Conservation (phyloP, 2,329 filamentous ascomycete species). For the Penicillium sp. region DNA sequence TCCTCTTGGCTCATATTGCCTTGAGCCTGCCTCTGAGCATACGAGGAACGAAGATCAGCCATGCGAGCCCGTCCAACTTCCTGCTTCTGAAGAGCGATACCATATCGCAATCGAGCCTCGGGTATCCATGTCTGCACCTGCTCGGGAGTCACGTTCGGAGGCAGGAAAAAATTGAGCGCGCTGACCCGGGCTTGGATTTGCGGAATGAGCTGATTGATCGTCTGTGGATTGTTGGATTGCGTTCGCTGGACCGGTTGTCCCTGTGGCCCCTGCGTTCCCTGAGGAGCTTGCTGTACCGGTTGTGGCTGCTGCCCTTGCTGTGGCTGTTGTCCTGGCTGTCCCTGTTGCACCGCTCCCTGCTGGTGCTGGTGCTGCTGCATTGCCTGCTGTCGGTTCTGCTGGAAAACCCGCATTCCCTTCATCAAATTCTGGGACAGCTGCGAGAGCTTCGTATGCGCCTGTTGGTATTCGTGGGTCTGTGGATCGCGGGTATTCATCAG, state of each 20-base stretch:
- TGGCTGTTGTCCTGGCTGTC: constrained; percentile 14
- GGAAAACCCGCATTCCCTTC: constrained; percentile 50
- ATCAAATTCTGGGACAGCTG: constrained; percentile 53
- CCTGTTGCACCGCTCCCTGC: constrained; percentile 24
- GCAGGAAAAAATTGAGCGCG: constrained; percentile 44
- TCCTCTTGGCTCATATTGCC: constrained; percentile 45
- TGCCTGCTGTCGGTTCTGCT: constrained; percentile 39
- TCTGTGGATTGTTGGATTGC: constrained; percentile 39
- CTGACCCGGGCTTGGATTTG: constrained; percentile 49
- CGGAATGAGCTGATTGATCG: constrained; percentile 43
- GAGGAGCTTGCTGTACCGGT: constrained; percentile 11
- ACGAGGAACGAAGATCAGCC: constrained; percentile 41
- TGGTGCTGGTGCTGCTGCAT: constrained; percentile 18
- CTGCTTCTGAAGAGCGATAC: constrained; percentile 49
- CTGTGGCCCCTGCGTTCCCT: constrained; percentile 10
- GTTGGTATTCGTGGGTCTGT: constrained; percentile 50
- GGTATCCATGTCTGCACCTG: constrained; percentile 46
- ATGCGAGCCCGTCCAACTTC: constrained; percentile 47
- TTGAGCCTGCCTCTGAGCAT: constrained; percentile 36
- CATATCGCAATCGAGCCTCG: constrained; percentile 49
- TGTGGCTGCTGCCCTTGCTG: constrained; percentile 6
- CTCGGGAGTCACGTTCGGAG: constrained; percentile 45
- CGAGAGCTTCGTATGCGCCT: constrained; percentile 51
- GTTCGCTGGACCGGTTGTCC: constrained; percentile 29
- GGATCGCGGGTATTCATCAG: constrained; percentile 49